Evolutionary conservation across 805 yeast genomes (phyloP).

Genomic region (Hanseniaspora osmophila): DNA sequence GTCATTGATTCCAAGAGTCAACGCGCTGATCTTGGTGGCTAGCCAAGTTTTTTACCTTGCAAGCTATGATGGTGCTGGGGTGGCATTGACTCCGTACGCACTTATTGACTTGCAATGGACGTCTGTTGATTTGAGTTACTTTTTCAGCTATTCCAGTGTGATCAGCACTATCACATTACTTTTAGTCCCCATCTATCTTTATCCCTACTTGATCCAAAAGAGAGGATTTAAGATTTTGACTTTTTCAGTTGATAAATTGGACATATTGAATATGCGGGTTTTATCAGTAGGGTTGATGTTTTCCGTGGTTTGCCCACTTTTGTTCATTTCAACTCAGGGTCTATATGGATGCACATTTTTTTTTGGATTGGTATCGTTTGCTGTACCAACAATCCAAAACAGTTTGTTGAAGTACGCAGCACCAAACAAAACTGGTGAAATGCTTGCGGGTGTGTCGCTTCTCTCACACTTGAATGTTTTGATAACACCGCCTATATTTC

Average conservation of each 20-base stretch:
- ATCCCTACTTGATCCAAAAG: constrained; percentile 3
- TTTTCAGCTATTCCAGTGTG: constrained; percentile 12
- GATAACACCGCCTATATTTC: neutral
- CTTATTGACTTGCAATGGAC: constrained; percentile 11
- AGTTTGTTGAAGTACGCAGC: neutral
- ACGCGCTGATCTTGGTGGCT: constrained; percentile 7
- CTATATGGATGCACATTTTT: neutral
- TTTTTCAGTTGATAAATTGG: constrained; percentile 37
- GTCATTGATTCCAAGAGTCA: constrained; percentile 8
- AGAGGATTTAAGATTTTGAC: constrained; percentile 4
- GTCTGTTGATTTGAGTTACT: constrained; percentile 13
- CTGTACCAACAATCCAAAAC: neutral
- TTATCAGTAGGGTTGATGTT: neutral
- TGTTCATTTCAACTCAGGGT: neutral
- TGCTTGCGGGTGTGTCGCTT: neutral
- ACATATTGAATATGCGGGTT: constrained; percentile 15
- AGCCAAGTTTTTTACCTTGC: constrained; percentile 11
- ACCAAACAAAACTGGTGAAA: neutral
- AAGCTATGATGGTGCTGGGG: constrained; percentile 10
- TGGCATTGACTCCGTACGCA: constrained; percentile 8
- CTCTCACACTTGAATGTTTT: neutral
- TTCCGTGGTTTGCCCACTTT: neutral
- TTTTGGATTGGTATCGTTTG: neutral
- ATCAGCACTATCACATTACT: constrained; percentile 9
- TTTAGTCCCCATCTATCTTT: neutral